A percentile compares a stretch with the other conserved stretches of the same genome.
phyloP scores from a whole-genome alignment of 192 early-diverging fungal species.

The Podochytrium sp. region DNA sequence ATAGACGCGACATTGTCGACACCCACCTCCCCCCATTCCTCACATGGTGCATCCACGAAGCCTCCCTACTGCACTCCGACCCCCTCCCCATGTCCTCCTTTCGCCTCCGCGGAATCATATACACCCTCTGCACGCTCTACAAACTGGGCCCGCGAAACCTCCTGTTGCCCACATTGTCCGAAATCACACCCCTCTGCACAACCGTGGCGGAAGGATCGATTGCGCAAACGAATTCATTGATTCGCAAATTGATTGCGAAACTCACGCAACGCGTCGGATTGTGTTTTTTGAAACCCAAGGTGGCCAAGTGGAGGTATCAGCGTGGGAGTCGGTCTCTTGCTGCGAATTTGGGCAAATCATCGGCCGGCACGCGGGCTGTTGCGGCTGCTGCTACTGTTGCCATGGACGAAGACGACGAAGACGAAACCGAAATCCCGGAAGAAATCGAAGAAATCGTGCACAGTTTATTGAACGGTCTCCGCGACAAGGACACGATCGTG shows the following conservation, averaged over 20 bases:
- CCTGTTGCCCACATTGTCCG: constrained; percentile 55
- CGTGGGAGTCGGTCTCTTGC: constrained; percentile 61
- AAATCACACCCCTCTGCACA: constrained; percentile 30
- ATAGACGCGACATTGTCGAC: constrained; percentile 67
- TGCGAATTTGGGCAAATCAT: constrained; percentile 49
- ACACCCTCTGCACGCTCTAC: constrained; percentile 68
- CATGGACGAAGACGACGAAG: constrained; percentile 52
- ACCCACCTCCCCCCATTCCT: constrained; percentile 69
- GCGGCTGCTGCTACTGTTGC: constrained; percentile 39
- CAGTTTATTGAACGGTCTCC: constrained; percentile 78
- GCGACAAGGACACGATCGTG: constrained; percentile 93
- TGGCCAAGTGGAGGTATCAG: constrained; percentile 73
- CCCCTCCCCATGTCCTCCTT: not conserved
- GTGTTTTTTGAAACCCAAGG: constrained; percentile 72
- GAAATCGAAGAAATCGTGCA: constrained; percentile 83
- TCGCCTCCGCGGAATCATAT: constrained; percentile 56
- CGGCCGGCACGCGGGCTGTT: not conserved
- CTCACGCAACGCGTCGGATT: constrained; percentile 83
- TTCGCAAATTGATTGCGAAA: constrained; percentile 83
- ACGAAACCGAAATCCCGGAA: constrained; percentile 78
- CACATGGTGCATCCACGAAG: constrained; percentile 64
- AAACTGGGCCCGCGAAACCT: constrained; percentile 70
- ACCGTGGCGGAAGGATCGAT: constrained; percentile 30
- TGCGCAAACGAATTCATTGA: constrained; percentile 67
- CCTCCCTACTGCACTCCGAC: constrained; percentile 14